These are phyloP conservation scores for Epichloe sp. DNA, from an alignment of 2,329 filamentous ascomycete genomes.

Conservation along the genomic window DNA sequence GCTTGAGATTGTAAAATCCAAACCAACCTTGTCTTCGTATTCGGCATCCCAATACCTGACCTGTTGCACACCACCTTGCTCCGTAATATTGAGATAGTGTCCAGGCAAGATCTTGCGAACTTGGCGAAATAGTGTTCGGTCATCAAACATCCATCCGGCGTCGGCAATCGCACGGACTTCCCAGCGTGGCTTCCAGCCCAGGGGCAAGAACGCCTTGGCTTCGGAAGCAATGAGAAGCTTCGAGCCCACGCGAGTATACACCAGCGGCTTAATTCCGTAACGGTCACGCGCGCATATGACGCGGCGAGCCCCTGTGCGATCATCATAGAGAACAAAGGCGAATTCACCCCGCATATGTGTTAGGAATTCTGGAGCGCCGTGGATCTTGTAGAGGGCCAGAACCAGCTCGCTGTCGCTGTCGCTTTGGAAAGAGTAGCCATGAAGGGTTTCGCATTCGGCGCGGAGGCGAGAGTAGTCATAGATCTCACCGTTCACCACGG, in stretches of 20 bases:
- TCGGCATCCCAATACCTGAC: slow-evolving; percentile 39
- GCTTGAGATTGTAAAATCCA: not conserved
- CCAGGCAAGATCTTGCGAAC: slow-evolving; percentile 32
- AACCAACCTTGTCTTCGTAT: slow-evolving; percentile 35
- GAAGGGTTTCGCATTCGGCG: slow-evolving; percentile 17
- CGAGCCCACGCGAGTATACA: slow-evolving; percentile 30
- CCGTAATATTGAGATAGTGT: slow-evolving; percentile 27
- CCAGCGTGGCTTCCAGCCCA: slow-evolving; percentile 41
- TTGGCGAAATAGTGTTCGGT: slow-evolving; percentile 35
- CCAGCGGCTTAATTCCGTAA: slow-evolving; percentile 44
- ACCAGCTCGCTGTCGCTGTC: slow-evolving; percentile 35
- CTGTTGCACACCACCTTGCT: slow-evolving; percentile 21
- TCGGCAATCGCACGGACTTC: slow-evolving; percentile 32
- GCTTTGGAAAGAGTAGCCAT: slow-evolving; percentile 30
- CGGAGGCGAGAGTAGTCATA: slow-evolving; percentile 38
- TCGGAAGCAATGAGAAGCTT: slow-evolving; percentile 37
- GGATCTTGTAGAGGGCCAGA: slow-evolving; percentile 35
- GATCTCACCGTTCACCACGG: slow-evolving; percentile 47
- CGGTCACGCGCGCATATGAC: slow-evolving; percentile 38
- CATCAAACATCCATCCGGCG: slow-evolving; percentile 29
- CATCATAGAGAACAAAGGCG: slow-evolving; percentile 37
- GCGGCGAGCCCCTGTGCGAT: slow-evolving; percentile 16
- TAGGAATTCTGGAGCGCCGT: slow-evolving; percentile 25
- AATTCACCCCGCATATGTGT: slow-evolving; percentile 40
- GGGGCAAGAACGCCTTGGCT: slow-evolving; percentile 37